Evolutionary conservation across 129 eudicot genomes (phyloP), one percentile per base, ranked within the genome.

Genomic region (Chrysanthemum lavandulifolium): DNA sequence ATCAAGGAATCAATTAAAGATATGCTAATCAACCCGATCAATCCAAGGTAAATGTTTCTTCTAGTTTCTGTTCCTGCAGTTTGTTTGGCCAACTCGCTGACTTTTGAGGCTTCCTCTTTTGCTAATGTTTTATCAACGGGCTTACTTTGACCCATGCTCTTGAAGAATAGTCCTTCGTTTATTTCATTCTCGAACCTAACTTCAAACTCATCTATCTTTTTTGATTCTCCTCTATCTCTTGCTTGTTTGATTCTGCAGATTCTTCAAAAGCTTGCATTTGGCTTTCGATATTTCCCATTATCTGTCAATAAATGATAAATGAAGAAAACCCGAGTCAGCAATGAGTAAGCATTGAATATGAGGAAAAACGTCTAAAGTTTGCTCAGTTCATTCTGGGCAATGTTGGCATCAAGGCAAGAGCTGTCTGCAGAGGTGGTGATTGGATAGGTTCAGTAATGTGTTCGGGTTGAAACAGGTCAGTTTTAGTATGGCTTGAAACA

Each of bases 231-330:
- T 84, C 88, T 55, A 84, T 88, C 79, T 94, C 96, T 72, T 59
- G 58, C 67, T 83, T 90, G 85, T 69, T 82, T 66, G 80, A 27
- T 74, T 82, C 94, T 27, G 81, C 58, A 5, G 97, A 81, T 81
- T 88, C 98, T 78, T 94, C 97, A 61, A 84, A 94, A 6, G 86
- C 93, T 83, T 87, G 91, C 97, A 90, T 94, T 71, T 64, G 82
- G 81, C 83, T 82, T 73, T 94, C 98, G 10, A 94, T 83, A 61
- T 88, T 88, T 50, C 76, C 98, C 93, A 86, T 87, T 82, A 88
- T 94, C 98, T 94, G 89, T 69, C 33, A 67, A 62, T 61, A 52
- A 66, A 9, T 80, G 36, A 33, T 69, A 67, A 77, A 63, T 1
- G 19, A 68, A 64, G 18, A 78, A 79, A 67, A 43, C 65, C 71